phyloP scores from a whole-genome alignment of 1,284 basidiomycete genomes.

The Naganishia cerealis region DNA sequence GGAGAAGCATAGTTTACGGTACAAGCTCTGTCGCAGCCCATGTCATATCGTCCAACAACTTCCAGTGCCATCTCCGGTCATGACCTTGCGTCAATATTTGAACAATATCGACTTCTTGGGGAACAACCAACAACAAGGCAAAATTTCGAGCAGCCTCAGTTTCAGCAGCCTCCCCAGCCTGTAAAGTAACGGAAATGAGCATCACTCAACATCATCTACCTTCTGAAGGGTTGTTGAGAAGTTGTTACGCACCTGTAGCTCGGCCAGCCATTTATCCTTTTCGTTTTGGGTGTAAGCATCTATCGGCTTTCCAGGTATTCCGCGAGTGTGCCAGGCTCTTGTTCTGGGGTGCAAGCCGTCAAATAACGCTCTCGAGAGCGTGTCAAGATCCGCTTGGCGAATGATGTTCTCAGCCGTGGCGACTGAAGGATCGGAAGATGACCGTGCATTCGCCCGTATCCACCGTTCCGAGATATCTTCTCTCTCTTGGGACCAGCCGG shows the following conservation, averaged over 20 bases:
- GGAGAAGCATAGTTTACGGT: not conserved
- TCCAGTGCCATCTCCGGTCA: constrained; percentile 25
- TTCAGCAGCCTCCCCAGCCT: constrained; percentile 6
- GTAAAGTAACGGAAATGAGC: not conserved
- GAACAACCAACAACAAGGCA: constrained; percentile 8
- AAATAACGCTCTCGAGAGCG: constrained; percentile 3
- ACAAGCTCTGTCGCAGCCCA: constrained; percentile 23
- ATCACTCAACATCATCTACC: not conserved
- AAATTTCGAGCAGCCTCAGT: constrained; percentile 10
- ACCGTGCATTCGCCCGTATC: not conserved
- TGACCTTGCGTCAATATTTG: constrained; percentile 7
- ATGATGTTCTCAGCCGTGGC: not conserved
- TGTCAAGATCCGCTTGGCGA: constrained; percentile 3
- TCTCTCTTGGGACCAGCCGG: not conserved
- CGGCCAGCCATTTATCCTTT: constrained; percentile 14
- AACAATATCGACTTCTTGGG: constrained; percentile 19
- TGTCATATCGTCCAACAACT: constrained; percentile 12
- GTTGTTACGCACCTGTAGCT: constrained; percentile 13
- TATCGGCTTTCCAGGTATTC: constrained; percentile 7
- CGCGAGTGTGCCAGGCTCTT: constrained; percentile 19
- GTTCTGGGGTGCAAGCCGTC: constrained; percentile 9
- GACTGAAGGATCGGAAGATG: not conserved
- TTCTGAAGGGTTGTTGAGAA: not conserved
- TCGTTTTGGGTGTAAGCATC: not conserved
- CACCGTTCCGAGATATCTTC: not conserved